phyloP scores from a whole-genome alignment of 2,329 filamentous ascomycete species.

The Neofusicoccum cordaticola region DNA sequence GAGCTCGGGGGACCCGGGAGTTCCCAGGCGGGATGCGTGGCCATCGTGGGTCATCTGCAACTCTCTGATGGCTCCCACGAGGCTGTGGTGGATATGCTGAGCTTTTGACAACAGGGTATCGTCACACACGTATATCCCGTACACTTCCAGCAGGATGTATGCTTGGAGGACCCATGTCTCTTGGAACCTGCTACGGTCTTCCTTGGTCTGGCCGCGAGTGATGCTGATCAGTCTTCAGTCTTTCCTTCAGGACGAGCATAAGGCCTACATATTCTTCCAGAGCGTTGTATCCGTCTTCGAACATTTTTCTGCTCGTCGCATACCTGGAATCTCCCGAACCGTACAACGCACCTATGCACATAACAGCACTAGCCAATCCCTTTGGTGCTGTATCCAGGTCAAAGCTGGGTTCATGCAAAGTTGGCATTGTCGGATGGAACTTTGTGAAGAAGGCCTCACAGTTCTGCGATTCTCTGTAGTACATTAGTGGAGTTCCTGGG shows the following conservation, averaged over 20 bases:
- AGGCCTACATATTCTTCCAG: background rate
- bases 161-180: constrained; percentile 20
- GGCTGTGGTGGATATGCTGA: background rate
- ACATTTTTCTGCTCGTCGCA: background rate
- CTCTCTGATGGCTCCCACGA: background rate
- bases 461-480: background rate
- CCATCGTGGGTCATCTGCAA: constrained; percentile 2
- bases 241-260: too few relatives aligned
- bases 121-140: constrained; percentile 22
- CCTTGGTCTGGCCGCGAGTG: background rate
- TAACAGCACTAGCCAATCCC: background rate
- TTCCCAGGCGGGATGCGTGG: background rate
- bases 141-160: constrained; percentile 23
- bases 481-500: background rate
- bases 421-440: background rate
- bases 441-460: background rate
- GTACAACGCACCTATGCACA: background rate
- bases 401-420: background rate
- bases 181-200: background rate
- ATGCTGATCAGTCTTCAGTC: too few relatives aligned
- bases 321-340: background rate
- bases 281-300: background rate
- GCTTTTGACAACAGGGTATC: background rate
- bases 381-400: background rate
- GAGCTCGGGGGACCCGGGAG: constrained; percentile 23